Conservation (phyloP, 1,284 basidiomycete species). For the Hemileia vastatrix region DNA sequence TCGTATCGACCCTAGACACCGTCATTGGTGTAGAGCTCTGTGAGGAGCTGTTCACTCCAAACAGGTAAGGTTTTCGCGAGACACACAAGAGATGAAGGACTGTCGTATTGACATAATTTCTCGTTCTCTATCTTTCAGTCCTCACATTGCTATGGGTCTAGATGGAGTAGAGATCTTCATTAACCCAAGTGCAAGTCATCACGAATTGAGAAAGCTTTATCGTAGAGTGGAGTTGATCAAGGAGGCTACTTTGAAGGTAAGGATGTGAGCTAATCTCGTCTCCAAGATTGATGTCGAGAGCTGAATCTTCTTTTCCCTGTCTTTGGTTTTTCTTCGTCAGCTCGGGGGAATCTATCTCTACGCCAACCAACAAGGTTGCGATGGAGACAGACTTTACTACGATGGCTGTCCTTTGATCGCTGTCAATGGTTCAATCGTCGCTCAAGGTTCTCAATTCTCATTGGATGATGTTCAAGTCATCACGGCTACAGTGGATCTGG, state of each 20-base stretch:
- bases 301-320: not conserved
- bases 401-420: slow-evolving; percentile 95
- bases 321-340: slow-evolving; percentile 48
- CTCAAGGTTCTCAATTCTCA: slow-evolving; percentile 94
- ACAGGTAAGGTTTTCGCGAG: slow-evolving; percentile 54
- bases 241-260: slow-evolving; percentile 86
- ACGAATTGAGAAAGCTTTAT: slow-evolving; percentile 89
- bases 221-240: slow-evolving; percentile 87
- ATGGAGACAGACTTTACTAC: slow-evolving; percentile 94
- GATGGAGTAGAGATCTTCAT: slow-evolving; percentile 98
- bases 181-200: slow-evolving; percentile 93
- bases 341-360: slow-evolving; percentile 94
- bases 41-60: slow-evolving; percentile 93
- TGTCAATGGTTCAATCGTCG: slow-evolving; percentile 80
- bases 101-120: slow-evolving; percentile 11
- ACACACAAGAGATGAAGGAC: not conserved
- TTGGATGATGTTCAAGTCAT: slow-evolving; percentile 91
- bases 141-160: slow-evolving; percentile 90
- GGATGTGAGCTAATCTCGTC: slow-evolving; percentile 6
- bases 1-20: slow-evolving; percentile 84
- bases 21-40: slow-evolving; percentile 93
- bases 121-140: slow-evolving; percentile 50
- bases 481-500: slow-evolving; percentile 86
- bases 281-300: slow-evolving; percentile 5
- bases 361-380: slow-evolving; percentile 97